These are phyloP conservation scores for Sugiyamaella japonica DNA, from an alignment of 1,139 yeast species.

Conservation along the genomic window DNA sequence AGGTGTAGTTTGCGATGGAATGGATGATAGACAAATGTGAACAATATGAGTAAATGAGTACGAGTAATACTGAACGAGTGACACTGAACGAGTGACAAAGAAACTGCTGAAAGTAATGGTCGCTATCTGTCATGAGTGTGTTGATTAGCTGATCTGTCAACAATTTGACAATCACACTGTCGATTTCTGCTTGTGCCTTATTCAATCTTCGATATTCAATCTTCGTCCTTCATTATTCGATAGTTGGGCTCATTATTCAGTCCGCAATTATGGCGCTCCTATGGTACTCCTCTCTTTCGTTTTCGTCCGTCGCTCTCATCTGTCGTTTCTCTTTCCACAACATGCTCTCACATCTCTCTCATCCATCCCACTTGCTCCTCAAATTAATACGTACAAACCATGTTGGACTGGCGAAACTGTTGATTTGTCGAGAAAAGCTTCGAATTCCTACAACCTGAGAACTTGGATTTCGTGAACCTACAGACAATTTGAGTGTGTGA, in stretches of 20 bases:
- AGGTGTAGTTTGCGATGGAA: background rate
- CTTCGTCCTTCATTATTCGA: too few species aligned
- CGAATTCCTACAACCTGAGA: conserved; percentile 15
- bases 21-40: background rate
- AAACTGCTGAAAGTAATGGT: too few species aligned
- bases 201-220: too few species aligned
- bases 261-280: background rate
- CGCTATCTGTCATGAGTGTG: too few species aligned
- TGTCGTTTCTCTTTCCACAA: background rate
- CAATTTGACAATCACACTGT: too few species aligned
- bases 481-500: conserved; percentile 13
- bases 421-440: conserved; percentile 16
- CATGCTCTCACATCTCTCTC: background rate
- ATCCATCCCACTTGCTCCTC: background rate
- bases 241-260: too few species aligned
- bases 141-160: too few species aligned
- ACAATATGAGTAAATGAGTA: background rate
- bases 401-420: conserved; percentile 17
- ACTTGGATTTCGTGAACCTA: conserved; percentile 14
- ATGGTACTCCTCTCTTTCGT: background rate
- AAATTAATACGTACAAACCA: conserved; percentile 17
- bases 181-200: too few species aligned
- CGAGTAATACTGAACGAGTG: too few species aligned
- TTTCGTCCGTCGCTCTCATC: background rate
- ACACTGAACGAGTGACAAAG: too few species aligned